Percentiles rank a stretch among this genome's conserved stretches.
phyloP scores from a whole-genome alignment of 805 yeast genomes.

The Jamesozyma hellenica region DNA sequence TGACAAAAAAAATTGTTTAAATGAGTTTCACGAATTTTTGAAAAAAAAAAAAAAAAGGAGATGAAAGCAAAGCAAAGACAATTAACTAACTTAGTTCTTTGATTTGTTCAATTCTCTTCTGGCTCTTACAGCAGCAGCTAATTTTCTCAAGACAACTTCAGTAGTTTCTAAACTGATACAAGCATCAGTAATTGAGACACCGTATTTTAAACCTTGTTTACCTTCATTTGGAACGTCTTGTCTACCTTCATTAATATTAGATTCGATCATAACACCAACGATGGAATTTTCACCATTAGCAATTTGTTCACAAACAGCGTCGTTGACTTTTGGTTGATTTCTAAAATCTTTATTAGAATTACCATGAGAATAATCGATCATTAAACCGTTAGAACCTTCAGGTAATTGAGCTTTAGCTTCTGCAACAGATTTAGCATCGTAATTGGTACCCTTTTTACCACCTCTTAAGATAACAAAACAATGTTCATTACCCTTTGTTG shows the following conservation, averaged over 20 bases:
- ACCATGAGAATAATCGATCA: constrained; percentile 98
- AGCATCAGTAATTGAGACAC: constrained; percentile 94
- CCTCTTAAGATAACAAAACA: constrained; percentile 94
- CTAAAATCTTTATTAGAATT: constrained; percentile 88
- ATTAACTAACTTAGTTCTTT: not conserved
- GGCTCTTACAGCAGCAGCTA: constrained; percentile 72
- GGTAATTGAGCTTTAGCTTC: constrained; percentile 60
- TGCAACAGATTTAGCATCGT: constrained; percentile 67
- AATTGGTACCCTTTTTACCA: constrained; percentile 89
- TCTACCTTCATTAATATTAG: constrained; percentile 83
- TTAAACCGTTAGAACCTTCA: constrained; percentile 40
- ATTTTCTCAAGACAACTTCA: constrained; percentile 61
- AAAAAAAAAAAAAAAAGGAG: too few species aligned
- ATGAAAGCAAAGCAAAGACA: too few species aligned
- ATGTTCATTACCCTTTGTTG: constrained; percentile 90
- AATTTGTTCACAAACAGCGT: constrained; percentile 72
- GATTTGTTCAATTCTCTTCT: constrained; percentile 48
- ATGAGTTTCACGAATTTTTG: too few species aligned
- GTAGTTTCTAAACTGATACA: constrained; percentile 92
- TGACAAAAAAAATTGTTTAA: not conserved
- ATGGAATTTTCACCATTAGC: constrained; percentile 68
- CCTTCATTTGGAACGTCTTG: constrained; percentile 69
- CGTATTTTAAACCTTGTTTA: constrained; percentile 60
- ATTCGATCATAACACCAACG: constrained; percentile 94
- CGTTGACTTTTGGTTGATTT: constrained; percentile 91